Evolutionary conservation across 2,329 filamentous ascomycete species (phyloP), one percentile per base, ranked within the genome.

Genomic region (Phialophora expanda): DNA sequence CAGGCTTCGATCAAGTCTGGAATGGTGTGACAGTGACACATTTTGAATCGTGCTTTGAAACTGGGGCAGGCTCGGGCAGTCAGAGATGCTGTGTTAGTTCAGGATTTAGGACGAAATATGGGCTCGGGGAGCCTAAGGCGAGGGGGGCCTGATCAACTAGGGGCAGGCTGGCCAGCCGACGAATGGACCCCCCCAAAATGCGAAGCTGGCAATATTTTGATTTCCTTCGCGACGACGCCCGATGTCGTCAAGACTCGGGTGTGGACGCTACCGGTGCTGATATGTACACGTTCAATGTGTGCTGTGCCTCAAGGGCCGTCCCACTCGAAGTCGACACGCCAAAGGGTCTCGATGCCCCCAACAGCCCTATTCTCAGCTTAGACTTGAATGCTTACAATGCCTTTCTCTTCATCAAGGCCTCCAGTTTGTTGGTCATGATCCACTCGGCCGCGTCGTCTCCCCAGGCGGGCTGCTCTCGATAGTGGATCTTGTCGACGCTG

Each of bases 351-450:
- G 14, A 41, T 6, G 38, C 34, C 12, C 34, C 4, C 34, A 14
- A 3, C 12, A 6, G 14, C 38, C 0, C n/a, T 17, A 41, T 44
- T 4, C 2, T 12, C 32, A n/a, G 17, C 14, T n/a, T n/a, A 44
- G 6, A 44, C 38, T 7, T 44, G n/a, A n/a, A n/a, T 17, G 6
- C 24, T 24, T 24, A 24, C 24, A 24, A 8, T 8, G 4, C 38
- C 38, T 17, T n/a, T 7, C 4, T 7, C n/a, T 55, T 62, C 22
- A 62, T 24, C 17, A 20, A 30, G 3, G 50, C 59, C 38, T 62
- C 59, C 50, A 62, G 14, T 11, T 55, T 62, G 22, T 62, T 62
- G 17, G 59, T 62, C 59, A 62, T 62, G 17, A 62, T 56, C 20
- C 50, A 62, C 59, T 62, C 51, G 26, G 59, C 48, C 8, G 24